Conservation (phyloP, 768 basidiomycete genomes). For the Kwoniella shandongensis region DNA sequence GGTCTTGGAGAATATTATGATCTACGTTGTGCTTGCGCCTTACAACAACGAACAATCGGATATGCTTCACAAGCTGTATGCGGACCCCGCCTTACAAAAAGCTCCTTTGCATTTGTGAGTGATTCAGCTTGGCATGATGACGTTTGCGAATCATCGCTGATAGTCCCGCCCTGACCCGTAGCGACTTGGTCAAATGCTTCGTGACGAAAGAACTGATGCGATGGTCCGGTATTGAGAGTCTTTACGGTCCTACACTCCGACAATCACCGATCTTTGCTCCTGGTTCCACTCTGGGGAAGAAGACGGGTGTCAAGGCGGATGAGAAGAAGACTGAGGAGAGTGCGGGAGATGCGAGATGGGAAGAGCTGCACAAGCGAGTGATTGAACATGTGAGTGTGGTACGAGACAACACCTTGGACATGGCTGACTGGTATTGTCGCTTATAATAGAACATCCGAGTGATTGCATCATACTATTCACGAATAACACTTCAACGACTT, state of each 20-base stretch:
- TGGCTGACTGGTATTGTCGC: neutral
- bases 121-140: constrained; percentile 3
- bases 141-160: neutral
- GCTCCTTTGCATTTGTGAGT: constrained; percentile 79
- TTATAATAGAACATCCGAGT: constrained; percentile 83
- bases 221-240: constrained; percentile 87
- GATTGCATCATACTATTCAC: constrained; percentile 89
- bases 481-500: constrained; percentile 79
- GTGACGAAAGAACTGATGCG: constrained; percentile 89
- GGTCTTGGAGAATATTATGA: constrained; percentile 92
- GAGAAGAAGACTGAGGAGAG: constrained; percentile 47
- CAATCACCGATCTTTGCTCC: constrained; percentile 76
- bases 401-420: neutral
- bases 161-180: constrained; percentile 48
- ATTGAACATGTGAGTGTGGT: constrained; percentile 81
- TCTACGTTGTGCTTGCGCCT: constrained; percentile 87
- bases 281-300: constrained; percentile 51
- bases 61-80: constrained; percentile 84
- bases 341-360: constrained; percentile 71
- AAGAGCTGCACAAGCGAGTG: constrained; percentile 90
- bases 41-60: constrained; percentile 97
- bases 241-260: constrained; percentile 81
- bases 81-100: constrained; percentile 74
- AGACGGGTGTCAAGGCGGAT: constrained; percentile 42
- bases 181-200: constrained; percentile 92